A percentile compares a stretch with the other conserved stretches of the same genome.
Evolutionary conservation across 306 rosid genomes (phyloP).

Genomic region (Arachis hypogaea): DNA sequence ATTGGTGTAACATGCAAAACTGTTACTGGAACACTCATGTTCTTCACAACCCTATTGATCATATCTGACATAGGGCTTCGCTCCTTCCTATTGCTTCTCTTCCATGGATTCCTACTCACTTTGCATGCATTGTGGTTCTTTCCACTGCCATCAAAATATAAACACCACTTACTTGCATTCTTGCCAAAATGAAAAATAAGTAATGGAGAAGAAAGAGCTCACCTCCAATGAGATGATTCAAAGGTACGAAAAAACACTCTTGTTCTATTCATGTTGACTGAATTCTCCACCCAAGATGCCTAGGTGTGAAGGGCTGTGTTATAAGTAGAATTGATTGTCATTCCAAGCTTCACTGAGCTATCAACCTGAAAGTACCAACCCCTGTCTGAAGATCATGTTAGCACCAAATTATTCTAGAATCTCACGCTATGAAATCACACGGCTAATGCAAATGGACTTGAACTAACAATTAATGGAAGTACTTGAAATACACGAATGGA

Average conservation of each 20-base stretch:
- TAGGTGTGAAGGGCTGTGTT: conserved; percentile 69
- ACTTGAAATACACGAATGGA: too few species aligned
- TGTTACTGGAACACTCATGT: conserved; percentile 56
- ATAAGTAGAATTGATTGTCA: conserved; percentile 79
- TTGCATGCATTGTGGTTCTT: conserved; percentile 59
- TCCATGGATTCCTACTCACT: conserved; percentile 70
- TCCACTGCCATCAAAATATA: conserved; percentile 54
- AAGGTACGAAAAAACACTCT: conserved; percentile 84
- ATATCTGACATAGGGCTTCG: conserved; percentile 61
- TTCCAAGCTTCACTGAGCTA: conserved; percentile 81
- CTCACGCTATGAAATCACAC: background rate
- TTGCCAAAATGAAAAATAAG: background rate
- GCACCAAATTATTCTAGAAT: conserved; percentile 11
- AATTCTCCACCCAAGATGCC: conserved; percentile 84
- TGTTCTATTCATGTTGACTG: conserved; percentile 64
- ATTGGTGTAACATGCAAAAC: conserved; percentile 71
- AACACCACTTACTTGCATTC: too few species aligned
- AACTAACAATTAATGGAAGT: background rate
- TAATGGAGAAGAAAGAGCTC: conserved; percentile 24
- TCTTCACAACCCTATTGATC: conserved; percentile 58
- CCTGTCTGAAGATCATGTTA: conserved; percentile 67
- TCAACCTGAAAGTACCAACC: conserved; percentile 95
- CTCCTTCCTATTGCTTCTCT: conserved; percentile 55
- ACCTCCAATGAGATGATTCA: conserved; percentile 90
- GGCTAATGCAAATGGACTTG: background rate